phyloP scores from a whole-genome alignment of 257 asterid species.

The Salvia rosmarinus region DNA sequence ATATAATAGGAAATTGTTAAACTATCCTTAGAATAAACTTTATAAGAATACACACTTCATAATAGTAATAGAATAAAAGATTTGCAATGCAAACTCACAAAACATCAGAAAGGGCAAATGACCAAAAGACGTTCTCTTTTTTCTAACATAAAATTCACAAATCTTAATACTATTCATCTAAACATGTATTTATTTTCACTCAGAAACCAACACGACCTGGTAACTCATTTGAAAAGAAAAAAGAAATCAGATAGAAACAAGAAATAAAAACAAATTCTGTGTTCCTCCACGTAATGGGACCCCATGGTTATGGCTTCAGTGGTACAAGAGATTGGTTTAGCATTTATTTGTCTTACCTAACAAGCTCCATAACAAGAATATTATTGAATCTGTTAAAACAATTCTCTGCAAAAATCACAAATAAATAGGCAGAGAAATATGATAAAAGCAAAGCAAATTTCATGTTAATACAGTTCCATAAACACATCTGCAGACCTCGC shows the following conservation, averaged over 20 bases:
- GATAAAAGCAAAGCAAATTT: background rate
- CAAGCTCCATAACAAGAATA: background rate
- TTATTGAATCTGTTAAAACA: background rate
- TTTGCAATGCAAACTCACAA: no score
- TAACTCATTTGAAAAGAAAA: no score
- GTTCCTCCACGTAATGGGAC: constrained; percentile 14
- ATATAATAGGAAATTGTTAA: no score
- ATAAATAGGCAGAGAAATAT: background rate
- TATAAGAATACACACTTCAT: no score
- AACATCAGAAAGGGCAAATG: no score
- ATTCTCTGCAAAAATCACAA: no score
- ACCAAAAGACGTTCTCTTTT: background rate
- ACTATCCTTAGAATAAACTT: no score
- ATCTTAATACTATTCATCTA: background rate
- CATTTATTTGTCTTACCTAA: constrained; percentile 22
- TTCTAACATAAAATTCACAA: background rate
- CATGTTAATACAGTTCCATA: background rate
- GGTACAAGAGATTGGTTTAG: constrained; percentile 21
- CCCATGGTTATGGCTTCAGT: background rate
- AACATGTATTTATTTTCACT: background rate
- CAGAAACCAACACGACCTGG: background rate
- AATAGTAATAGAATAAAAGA: no score
- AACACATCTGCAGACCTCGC: background rate
- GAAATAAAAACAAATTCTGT: background rate
- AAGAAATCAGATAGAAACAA: background rate